phyloP scores from a whole-genome alignment of 441 rosid species.

The Brassica balearica region DNA sequence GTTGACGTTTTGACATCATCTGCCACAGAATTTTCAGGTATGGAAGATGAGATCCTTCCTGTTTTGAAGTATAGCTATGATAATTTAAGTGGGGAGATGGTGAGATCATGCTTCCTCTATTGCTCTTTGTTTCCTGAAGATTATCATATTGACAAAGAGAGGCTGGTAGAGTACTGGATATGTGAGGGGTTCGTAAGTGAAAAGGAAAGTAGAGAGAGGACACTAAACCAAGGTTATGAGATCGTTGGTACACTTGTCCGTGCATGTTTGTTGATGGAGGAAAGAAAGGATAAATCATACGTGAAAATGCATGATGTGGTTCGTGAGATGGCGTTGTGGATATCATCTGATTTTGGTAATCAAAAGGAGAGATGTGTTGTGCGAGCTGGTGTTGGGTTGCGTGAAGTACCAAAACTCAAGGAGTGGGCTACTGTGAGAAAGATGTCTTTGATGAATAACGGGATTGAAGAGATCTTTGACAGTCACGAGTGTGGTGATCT shows the following conservation, averaged over 20 bases:
- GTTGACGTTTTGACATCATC: background rate
- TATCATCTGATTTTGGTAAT: background rate
- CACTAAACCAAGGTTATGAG: background rate
- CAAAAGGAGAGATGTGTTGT: background rate
- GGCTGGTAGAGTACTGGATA: background rate
- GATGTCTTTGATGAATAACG: background rate
- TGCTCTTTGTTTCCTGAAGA: background rate
- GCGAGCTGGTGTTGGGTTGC: background rate
- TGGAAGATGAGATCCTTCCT: background rate
- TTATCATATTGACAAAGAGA: background rate
- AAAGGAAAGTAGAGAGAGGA: background rate
- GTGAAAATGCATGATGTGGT: background rate
- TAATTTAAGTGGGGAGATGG: background rate
- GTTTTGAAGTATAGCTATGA: background rate
- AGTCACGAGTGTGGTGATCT: background rate
- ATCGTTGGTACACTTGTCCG: background rate
- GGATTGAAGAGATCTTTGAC: background rate
- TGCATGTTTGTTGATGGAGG: conserved; percentile 1
- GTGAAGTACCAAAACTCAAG: background rate
- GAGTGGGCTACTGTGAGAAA: background rate
- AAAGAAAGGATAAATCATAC: background rate
- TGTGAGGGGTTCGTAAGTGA: background rate
- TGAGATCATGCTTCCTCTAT: background rate
- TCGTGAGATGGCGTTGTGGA: background rate
- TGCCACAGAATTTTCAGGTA: background rate